These are phyloP conservation scores for Tephrocybe sp. DNA, from an alignment of 768 basidiomycete species.

Conservation along the genomic window DNA sequence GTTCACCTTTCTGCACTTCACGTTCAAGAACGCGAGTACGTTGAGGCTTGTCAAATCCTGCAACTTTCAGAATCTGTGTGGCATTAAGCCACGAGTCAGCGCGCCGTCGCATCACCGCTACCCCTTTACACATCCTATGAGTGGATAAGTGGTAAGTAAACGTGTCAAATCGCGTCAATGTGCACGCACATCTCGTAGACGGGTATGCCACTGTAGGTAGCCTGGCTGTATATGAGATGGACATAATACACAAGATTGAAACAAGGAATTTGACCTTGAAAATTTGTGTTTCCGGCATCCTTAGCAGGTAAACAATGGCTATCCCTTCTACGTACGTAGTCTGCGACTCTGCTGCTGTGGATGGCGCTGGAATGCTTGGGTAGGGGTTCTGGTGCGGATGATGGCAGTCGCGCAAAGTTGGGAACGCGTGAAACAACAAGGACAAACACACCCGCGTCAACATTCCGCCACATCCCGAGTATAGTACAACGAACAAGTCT, in stretches of 20 bases:
- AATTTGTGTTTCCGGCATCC: constrained; percentile 82
- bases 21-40: constrained; percentile 95
- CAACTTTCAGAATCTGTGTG: constrained; percentile 98
- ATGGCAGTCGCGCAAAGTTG: constrained; percentile 24
- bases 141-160: constrained; percentile 35
- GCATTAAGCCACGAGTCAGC: constrained; percentile 98
- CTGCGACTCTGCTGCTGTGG: constrained; percentile 1
- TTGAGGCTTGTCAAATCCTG: constrained; percentile 98
- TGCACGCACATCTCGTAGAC: constrained; percentile 83
- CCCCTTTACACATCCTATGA: constrained; percentile 88
- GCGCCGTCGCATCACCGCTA: constrained; percentile 97
- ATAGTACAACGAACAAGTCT: too few species aligned
- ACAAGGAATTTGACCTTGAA: constrained; percentile 63
- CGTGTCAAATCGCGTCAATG: constrained; percentile 35
- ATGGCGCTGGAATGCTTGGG: constrained; percentile 4
- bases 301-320: constrained; percentile 2
- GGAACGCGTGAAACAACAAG: constrained; percentile 42
- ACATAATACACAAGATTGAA: constrained; percentile 17
- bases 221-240: constrained; percentile 45
- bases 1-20: constrained; percentile 97
- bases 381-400: constrained; percentile 11
- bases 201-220: constrained; percentile 90
- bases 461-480: too few species aligned
- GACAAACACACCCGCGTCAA: constrained; percentile 25
- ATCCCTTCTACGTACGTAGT: neutral